Conservation (phyloP, 257 asterid species). For the Przewalskia tangutica region DNA sequence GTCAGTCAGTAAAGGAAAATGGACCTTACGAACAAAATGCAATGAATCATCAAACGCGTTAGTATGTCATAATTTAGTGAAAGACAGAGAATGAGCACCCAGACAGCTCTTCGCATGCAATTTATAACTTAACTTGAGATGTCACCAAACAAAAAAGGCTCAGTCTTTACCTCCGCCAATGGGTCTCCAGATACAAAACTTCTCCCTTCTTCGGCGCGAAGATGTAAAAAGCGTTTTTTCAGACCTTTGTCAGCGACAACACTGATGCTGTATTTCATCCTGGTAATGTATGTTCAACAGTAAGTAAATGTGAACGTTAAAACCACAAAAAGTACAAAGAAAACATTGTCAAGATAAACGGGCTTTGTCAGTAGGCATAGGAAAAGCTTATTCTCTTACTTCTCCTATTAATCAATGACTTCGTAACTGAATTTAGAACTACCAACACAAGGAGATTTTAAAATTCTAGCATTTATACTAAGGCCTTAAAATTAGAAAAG, state of each 20-base stretch:
- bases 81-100: too few species aligned
- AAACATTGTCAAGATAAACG: background rate
- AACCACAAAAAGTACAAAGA: background rate
- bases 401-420: background rate
- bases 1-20: too few species aligned
- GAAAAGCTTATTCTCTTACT: too few species aligned
- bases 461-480: too few species aligned
- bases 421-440: background rate
- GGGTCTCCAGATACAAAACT: slow-evolving; percentile 79
- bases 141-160: too few species aligned
- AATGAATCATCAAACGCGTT: too few species aligned
- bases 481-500: too few species aligned
- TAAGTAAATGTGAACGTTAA: background rate
- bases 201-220: slow-evolving; percentile 93
- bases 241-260: slow-evolving; percentile 92
- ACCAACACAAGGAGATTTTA: background rate
- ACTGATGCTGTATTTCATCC: slow-evolving; percentile 88
- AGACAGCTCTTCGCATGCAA: too few species aligned
- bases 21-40: too few species aligned
- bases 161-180: slow-evolving; percentile 45
- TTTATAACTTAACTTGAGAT: too few species aligned
- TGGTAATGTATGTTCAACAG: slow-evolving; percentile 15
- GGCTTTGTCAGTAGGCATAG: background rate
- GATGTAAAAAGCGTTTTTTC: slow-evolving; percentile 65
- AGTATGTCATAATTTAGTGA: too few species aligned